Evolutionary conservation across 495 filamentous ascomycete genomes (phyloP).

Genomic region (Thozetella sp.): DNA sequence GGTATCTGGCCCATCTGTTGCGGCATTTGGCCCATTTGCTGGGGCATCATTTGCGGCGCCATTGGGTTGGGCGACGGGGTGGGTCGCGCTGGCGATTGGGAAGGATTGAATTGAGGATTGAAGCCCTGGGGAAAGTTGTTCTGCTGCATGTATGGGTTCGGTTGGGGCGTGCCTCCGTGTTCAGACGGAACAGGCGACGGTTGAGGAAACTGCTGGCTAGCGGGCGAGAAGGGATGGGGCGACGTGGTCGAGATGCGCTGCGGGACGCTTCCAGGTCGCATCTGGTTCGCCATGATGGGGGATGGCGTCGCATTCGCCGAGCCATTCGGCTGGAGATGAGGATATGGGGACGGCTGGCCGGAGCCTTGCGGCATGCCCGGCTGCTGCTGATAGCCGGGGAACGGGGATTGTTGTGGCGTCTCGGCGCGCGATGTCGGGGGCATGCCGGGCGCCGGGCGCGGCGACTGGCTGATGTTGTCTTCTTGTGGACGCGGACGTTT

Average conservation of each 20-base stretch:
- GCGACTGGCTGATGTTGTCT: conserved; percentile 82
- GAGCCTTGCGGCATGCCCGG: conserved; percentile 53
- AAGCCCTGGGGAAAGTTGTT: conserved; percentile 60
- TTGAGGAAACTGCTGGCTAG: conserved; percentile 74
- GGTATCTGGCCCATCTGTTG: conserved; percentile 38
- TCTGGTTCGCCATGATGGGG: conserved; percentile 78
- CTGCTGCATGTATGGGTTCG: conserved; percentile 58
- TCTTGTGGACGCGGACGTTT: conserved; percentile 83
- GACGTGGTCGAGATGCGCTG: conserved; percentile 89
- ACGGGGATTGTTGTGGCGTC: conserved; percentile 78
- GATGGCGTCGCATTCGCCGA: conserved; percentile 85
- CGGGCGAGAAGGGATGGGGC: conserved; percentile 87
- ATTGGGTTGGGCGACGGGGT: conserved; percentile 48
- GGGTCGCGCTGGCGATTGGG: conserved; percentile 50
- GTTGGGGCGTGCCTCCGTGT: conserved; percentile 78
- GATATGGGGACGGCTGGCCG: conserved; percentile 67
- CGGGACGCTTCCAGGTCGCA: conserved; percentile 62
- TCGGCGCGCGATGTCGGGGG: conserved; percentile 86
- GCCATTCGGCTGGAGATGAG: conserved; percentile 81
- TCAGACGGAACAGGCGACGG: conserved; percentile 79
- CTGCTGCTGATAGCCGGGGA: conserved; percentile 56
- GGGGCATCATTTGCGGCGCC: conserved; percentile 46
- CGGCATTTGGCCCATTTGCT: conserved; percentile 42
- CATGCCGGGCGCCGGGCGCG: conserved; percentile 73
- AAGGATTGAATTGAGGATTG: conserved; percentile 55